Evolutionary conservation across 2,329 filamentous ascomycete genomes (phyloP), one percentile per base, ranked within the genome.

Genomic region (Apiospora arundinis): DNA sequence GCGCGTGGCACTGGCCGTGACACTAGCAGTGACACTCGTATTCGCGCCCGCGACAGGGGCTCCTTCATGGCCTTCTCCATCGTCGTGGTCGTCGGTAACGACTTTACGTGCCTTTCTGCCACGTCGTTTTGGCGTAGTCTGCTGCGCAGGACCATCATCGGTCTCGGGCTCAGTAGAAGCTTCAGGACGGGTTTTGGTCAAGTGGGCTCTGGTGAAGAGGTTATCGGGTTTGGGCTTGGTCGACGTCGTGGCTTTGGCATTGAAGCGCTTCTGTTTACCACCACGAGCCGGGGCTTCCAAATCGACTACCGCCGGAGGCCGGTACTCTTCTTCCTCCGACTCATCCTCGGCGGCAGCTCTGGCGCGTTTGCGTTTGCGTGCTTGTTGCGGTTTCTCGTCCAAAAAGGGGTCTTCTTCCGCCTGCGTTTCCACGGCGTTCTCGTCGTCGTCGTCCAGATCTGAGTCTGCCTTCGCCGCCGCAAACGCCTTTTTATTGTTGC

Each of bases 251-350:
- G 66, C 25, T n/a, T 48, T 32, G 44, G 44, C 23, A 3, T 68
- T 23, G 11, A 48, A 45, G 7, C 44, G 66, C n/a, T 21, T 68
- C 7, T 25, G 66, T 32, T 68, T 68, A 32, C 42, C 32, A n/a
- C 56, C 56, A 63, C 56, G 56, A 63, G 74, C 74, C 44, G 72
- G 74, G n/a, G 73, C 74, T 68, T 78, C 77, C 65, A 77, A 76
- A 28, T 77, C 75, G 18, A 56, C 71, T 42, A 49, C 71, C 37
- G 72, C 68, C 18, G 73, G 73, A 11, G 77, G 77, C 18, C 72
- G 75, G 48, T 78, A 80, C 66, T 80, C 78, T 28, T 75, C 74
- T 65, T 76, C 77, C 25, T 78, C 78, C 1, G 74, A 76, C 45
- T 76, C 77, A 40, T 74, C 69, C 1, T 73, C 70, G 16, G 46